Percentiles rank a stretch among this genome's conserved stretches.
Evolutionary conservation across 1,284 basidiomycete species (phyloP).

Genomic region (Leccinum pachyderme): DNA sequence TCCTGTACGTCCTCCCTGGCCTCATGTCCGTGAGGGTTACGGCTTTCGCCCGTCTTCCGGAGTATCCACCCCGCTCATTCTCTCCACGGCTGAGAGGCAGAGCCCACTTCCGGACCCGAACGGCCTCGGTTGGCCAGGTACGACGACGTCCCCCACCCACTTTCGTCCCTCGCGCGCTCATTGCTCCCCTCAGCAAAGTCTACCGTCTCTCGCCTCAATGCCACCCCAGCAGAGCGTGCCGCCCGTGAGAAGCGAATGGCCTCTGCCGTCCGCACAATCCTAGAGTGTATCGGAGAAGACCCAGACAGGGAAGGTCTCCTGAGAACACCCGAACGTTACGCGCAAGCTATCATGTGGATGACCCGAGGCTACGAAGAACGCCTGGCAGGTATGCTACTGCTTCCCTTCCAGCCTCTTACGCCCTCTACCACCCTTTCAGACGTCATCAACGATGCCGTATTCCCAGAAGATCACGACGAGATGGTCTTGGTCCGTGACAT

Average conservation of each 20-base stretch:
- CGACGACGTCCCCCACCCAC: constrained; percentile 21
- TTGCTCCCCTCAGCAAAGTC: constrained; percentile 69
- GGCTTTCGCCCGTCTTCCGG: constrained; percentile 75
- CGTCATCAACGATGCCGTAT: constrained; percentile 98
- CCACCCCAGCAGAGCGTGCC: constrained; percentile 69
- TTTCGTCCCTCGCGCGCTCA: constrained; percentile 8
- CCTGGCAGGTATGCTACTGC: constrained; percentile 60
- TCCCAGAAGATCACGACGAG: constrained; percentile 99
- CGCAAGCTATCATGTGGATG: constrained; percentile 99
- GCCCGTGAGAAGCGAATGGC: constrained; percentile 79
- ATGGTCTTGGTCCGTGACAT: constrained; percentile 99
- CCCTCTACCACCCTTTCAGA: constrained; percentile 48
- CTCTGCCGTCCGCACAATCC: constrained; percentile 84
- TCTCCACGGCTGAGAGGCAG: constrained; percentile 22
- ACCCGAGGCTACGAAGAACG: constrained; percentile 98
- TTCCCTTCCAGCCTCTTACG: constrained; percentile 10
- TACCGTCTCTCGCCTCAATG: constrained; percentile 81
- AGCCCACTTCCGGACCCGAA: constrained; percentile 76
- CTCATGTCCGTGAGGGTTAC: constrained; percentile 67
- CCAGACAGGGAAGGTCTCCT: constrained; percentile 90
- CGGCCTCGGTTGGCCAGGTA: constrained; percentile 94
- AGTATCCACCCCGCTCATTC: constrained; percentile 56
- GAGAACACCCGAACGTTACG: constrained; percentile 93
- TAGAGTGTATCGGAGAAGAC: constrained; percentile 98
- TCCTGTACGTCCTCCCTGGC: constrained; percentile 19